These are phyloP conservation scores for Leersia perrieri DNA, from an alignment of 176 grass and related monocot species.

Conservation along the genomic window DNA sequence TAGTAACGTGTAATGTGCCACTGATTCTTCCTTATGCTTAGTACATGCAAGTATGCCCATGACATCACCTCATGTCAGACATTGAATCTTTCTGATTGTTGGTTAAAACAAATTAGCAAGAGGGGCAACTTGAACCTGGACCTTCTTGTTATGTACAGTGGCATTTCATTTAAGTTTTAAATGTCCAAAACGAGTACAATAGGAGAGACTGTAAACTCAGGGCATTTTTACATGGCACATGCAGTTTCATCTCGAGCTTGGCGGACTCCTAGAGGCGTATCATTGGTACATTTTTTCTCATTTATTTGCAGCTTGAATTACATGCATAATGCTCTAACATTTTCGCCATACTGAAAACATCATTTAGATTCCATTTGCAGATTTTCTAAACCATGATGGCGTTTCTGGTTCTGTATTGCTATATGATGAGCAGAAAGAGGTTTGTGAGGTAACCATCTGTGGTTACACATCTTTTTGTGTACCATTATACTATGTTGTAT, in stretches of 20 bases:
- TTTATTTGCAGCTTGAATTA: constrained; percentile 7
- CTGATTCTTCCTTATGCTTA: neutral
- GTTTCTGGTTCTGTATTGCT: constrained; percentile 49
- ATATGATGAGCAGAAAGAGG: constrained; percentile 53
- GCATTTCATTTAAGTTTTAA: neutral
- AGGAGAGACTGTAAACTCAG: neutral
- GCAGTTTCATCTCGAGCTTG: constrained; percentile 88
- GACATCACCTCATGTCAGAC: neutral
- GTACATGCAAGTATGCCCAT: neutral
- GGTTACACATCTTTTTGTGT: neutral
- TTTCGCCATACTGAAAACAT: constrained; percentile 30
- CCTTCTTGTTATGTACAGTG: neutral
- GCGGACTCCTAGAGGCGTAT: constrained; percentile 57
- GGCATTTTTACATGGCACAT: constrained; percentile 28
- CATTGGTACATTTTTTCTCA: constrained; percentile 57
- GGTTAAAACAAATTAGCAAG: neutral
- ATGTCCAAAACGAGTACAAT: neutral
- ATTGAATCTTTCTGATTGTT: neutral
- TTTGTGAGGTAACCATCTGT: constrained; percentile 58
- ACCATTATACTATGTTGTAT: neutral
- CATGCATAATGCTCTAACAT: neutral
- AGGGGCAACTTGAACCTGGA: neutral
- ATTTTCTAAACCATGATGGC: constrained; percentile 85
- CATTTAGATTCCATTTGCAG: constrained; percentile 91
- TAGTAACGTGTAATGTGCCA: constrained; percentile 17